A percentile compares a stretch with the other conserved stretches of the same genome.
phyloP scores from a whole-genome alignment of 2,329 filamentous ascomycete genomes.

The Triangularia setosa region DNA sequence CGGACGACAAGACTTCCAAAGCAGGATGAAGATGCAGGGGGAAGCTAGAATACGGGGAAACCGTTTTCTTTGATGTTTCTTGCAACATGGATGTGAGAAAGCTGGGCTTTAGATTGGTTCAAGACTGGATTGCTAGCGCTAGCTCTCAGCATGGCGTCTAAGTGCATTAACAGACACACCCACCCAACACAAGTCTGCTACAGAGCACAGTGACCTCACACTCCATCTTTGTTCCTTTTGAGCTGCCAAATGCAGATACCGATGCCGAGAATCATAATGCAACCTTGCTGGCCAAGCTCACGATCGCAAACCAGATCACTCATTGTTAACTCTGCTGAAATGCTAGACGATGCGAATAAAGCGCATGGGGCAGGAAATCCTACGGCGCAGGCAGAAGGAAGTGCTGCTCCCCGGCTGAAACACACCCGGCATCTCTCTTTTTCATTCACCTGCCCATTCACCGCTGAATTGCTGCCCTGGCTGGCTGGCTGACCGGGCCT shows the following conservation, averaged over 20 bases:
- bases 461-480: neutral
- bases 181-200: neutral
- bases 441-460: neutral
- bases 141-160: neutral
- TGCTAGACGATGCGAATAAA: no score
- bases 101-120: neutral
- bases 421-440: neutral
- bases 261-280: conserved; percentile 6
- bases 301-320: neutral
- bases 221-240: neutral
- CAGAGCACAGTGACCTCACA: neutral
- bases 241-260: conserved; percentile 1
- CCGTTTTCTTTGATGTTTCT: neutral
- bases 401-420: neutral
- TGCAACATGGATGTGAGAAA: neutral
- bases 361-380: neutral
- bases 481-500: neutral
- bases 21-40: neutral
- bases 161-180: neutral
- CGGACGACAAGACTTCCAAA: neutral
- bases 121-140: neutral
- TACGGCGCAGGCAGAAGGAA: neutral
- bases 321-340: no score
- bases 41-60: neutral
- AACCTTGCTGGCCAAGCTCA: neutral